Conservation (phyloP, 257 asterid species). For the Capsicum chinense region DNA sequence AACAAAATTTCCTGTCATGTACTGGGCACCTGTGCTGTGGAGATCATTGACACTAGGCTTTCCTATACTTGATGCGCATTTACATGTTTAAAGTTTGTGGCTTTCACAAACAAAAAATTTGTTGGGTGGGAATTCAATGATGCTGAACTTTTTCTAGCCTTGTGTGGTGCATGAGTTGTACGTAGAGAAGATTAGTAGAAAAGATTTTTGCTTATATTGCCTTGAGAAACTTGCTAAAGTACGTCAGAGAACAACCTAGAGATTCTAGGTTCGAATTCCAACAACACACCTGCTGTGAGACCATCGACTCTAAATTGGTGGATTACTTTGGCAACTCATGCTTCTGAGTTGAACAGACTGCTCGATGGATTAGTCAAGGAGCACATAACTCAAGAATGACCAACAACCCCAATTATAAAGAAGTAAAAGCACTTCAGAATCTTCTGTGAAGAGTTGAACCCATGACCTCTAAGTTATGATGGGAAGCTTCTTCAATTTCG, state of each 20-base stretch:
- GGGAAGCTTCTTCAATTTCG: background rate
- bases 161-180: background rate
- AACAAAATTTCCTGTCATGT: background rate
- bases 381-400: background rate
- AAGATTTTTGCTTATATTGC: background rate
- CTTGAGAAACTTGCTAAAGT: background rate
- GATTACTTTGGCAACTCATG: background rate
- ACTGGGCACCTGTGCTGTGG: background rate
- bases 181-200: background rate
- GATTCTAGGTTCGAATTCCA: background rate
- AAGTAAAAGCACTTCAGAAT: background rate
- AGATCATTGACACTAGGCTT: background rate
- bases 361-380: background rate
- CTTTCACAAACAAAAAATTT: background rate
- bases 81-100: background rate
- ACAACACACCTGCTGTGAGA: background rate
- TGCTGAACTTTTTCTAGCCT: background rate
- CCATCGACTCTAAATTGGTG: background rate
- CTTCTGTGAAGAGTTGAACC: constrained; percentile 9
- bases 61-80: background rate
- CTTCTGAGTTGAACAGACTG: background rate
- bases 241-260: background rate
- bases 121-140: background rate
- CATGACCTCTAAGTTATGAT: background rate
- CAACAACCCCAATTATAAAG: background rate